Conservation (phyloP, 306 rosid genomes). For the Acacia acuminata region DNA sequence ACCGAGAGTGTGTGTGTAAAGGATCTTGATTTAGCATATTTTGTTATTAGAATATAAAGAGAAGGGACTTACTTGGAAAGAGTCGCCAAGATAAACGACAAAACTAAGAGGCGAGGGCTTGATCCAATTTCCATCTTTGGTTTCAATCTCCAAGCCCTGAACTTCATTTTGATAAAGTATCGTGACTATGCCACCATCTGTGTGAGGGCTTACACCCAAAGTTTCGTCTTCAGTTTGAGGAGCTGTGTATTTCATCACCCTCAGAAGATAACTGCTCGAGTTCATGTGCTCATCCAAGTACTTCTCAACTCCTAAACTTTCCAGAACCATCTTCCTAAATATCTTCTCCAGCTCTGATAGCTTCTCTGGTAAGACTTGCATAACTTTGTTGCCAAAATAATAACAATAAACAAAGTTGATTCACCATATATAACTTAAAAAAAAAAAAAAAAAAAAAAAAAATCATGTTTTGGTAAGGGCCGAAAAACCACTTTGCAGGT, state of each 20-base stretch:
- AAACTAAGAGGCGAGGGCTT: conserved; percentile 57
- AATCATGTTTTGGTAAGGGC: not conserved
- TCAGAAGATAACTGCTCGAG: conserved; percentile 65
- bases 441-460: no score
- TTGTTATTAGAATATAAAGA: not conserved
- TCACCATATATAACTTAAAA: not conserved
- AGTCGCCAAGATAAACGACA: conserved; percentile 63
- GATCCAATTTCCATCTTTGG: conserved; percentile 79
- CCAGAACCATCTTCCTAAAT: conserved; percentile 71
- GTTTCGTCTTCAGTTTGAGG: conserved; percentile 59
- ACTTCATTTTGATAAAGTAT: conserved; percentile 68
- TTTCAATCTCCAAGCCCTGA: conserved; percentile 64
- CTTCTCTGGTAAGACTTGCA: conserved; percentile 54
- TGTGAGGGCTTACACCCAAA: conserved; percentile 62
- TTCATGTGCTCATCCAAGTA: conserved; percentile 71
- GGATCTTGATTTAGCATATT: not conserved
- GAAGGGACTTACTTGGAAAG: conserved; percentile 46
- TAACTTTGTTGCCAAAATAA: conserved; percentile 45
- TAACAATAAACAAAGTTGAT: not conserved
- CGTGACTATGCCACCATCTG: conserved; percentile 69
- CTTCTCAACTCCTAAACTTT: conserved; percentile 67
- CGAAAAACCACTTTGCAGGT: no score
- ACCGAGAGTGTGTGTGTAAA: no score
- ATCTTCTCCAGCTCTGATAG: conserved; percentile 62
- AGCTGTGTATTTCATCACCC: conserved; percentile 67